Evolutionary conservation across 257 asterid genomes (phyloP).

Genomic region (Solanum piurae): DNA sequence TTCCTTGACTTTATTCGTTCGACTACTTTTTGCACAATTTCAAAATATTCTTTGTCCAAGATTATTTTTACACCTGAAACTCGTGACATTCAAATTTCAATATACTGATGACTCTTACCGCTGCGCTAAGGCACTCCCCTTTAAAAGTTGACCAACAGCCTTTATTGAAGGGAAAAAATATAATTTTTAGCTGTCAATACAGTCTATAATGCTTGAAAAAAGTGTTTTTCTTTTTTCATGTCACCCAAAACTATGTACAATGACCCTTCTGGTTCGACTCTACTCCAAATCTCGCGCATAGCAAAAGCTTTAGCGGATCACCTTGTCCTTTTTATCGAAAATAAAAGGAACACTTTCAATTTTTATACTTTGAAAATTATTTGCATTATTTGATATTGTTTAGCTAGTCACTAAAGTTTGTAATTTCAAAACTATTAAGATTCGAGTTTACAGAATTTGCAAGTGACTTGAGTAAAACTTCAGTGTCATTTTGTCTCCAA

Average conservation of each 20-base stretch:
- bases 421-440: not conserved
- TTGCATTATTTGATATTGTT: not conserved
- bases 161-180: too few species aligned
- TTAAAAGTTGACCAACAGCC: not conserved
- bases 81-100: not conserved
- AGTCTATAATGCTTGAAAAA: not conserved
- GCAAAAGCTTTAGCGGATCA: not conserved
- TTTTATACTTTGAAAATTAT: not conserved
- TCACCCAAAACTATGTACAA: not conserved
- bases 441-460: not conserved
- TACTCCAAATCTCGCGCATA: not conserved
- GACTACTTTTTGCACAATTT: not conserved
- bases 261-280: not conserved
- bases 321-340: not conserved
- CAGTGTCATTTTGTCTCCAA: not conserved
- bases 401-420: not conserved
- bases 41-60: not conserved
- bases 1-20: not conserved
- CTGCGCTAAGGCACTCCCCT: not conserved
- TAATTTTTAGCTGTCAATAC: not conserved
- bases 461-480: not conserved
- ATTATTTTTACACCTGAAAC: not conserved
- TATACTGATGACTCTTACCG: not conserved
- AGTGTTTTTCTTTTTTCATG: not conserved
- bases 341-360: not conserved